Conservation (phyloP, 345 rosid species). For the Psidium guajava region DNA sequence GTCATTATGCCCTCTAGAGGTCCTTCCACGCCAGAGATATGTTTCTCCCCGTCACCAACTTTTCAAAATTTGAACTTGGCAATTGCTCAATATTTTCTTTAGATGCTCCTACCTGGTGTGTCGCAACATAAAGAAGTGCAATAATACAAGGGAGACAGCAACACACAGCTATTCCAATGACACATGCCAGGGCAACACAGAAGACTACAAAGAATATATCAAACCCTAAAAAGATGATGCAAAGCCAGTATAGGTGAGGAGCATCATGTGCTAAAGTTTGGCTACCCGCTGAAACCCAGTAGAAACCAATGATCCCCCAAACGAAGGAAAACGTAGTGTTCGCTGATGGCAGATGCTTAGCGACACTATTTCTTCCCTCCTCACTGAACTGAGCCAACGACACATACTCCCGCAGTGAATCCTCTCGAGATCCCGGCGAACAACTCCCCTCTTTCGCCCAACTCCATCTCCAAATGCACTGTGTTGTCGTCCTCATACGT, state of each 20-base stretch:
- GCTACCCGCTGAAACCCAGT: conserved; percentile 95
- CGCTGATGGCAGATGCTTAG: conserved; percentile 92
- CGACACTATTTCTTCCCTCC: conserved; percentile 54
- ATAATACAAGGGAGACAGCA: conserved; percentile 98
- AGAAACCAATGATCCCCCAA: conserved; percentile 99
- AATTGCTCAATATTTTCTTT: conserved; percentile 82
- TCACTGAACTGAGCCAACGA: conserved; percentile 52
- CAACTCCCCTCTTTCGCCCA: no score
- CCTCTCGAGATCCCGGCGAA: conserved; percentile 33
- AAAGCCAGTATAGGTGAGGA: conserved; percentile 92
- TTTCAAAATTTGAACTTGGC: conserved; percentile 65
- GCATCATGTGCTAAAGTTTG: conserved; percentile 55
- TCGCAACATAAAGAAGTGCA: conserved; percentile 84
- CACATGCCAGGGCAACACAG: conserved; percentile 92
- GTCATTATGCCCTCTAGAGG: conserved; percentile 70
- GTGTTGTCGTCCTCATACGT: no score
- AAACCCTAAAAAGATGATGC: conserved; percentile 84
- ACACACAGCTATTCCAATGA: conserved; percentile 94
- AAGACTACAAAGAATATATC: conserved; percentile 95
- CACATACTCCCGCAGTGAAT: conserved; percentile 45
- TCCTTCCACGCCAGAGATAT: conserved; percentile 26
- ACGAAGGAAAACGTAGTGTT: conserved; percentile 96
- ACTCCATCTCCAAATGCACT: no score
- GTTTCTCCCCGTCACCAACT: conserved; percentile 31
- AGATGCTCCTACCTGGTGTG: conserved; percentile 98